A percentile compares a stretch with the other conserved stretches of the same genome.
Conservation (phyloP, 2,329 filamentous ascomycete species). For the Helicocarpus griseus region DNA sequence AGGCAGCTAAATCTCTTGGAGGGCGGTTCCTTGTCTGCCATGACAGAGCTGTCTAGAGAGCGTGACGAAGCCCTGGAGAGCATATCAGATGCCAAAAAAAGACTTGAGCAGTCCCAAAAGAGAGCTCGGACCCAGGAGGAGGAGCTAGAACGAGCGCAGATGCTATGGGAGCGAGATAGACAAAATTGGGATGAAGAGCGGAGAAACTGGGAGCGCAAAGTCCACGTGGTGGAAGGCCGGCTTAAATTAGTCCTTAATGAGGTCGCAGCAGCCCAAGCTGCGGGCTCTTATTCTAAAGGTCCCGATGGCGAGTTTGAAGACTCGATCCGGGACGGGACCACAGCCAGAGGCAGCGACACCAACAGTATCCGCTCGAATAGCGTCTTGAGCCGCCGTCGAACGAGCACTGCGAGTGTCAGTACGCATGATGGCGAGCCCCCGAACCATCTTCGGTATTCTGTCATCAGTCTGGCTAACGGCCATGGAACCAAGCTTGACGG, state of each 20-base stretch:
- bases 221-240: conserved; percentile 83
- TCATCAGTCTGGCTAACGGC: conserved; percentile 48
- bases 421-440: conserved; percentile 40
- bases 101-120: conserved; percentile 69
- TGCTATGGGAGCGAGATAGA: conserved; percentile 75
- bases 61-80: conserved; percentile 73
- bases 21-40: conserved; percentile 73
- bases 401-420: conserved; percentile 44
- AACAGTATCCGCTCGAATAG: conserved; percentile 67
- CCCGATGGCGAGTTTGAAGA: conserved; percentile 54
- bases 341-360: conserved; percentile 52
- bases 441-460: conserved; percentile 59
- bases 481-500: conserved; percentile 52
- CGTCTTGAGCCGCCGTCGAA: conserved; percentile 50
- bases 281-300: conserved; percentile 21
- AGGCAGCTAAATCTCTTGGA: conserved; percentile 80
- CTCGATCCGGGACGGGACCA: conserved; percentile 47
- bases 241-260: conserved; percentile 79
- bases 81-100: conserved; percentile 60
- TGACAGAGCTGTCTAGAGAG: conserved; percentile 75
- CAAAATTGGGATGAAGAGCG: conserved; percentile 76
- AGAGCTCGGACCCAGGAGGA: conserved; percentile 72
- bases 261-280: conserved; percentile 43
- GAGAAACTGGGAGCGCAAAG: conserved; percentile 68
- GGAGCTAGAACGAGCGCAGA: conserved; percentile 66